Evolutionary conservation across 2,329 filamentous ascomycete species (phyloP).

Genomic region (Fusarium xyrophilum): DNA sequence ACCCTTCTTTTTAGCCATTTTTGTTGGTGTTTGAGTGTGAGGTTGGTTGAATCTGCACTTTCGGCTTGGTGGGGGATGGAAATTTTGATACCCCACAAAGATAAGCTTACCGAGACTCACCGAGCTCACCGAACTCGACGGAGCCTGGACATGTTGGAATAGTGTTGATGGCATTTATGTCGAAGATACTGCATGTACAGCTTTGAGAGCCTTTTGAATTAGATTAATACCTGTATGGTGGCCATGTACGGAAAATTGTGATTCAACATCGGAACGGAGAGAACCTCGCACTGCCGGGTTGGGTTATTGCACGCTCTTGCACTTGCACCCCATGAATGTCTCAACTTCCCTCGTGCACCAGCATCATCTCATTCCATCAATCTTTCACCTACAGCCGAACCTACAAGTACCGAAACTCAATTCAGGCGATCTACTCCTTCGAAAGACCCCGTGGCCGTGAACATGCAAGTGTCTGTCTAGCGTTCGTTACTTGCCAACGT

Average conservation of each 20-base stretch:
- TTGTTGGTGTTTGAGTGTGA: constrained; percentile 23
- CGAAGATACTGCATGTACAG: too few species aligned
- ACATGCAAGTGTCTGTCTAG: constrained; percentile 12
- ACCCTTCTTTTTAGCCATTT: constrained; percentile 47
- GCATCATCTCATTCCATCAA: neutral
- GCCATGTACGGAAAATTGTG: fast-evolving
- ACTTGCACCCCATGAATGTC: neutral
- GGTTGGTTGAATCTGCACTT: constrained; percentile 26
- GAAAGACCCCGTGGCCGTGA: neutral
- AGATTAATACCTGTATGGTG: fast-evolving
- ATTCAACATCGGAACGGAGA: too few species aligned
- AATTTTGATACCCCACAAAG: constrained; percentile 43
- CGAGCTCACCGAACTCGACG: constrained; percentile 25
- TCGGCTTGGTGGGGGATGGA: constrained; percentile 36
- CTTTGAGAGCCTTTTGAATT: neutral
- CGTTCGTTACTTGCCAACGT: neutral
- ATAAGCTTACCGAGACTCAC: constrained; percentile 36
- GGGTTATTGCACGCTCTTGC: neutral
- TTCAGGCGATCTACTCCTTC: fast-evolving
- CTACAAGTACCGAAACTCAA: neutral
- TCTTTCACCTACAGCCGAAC: neutral
- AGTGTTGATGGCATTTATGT: neutral
- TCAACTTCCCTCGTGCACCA: constrained; percentile 11
- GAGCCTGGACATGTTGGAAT: neutral
- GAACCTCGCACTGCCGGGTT: too few species aligned